Base-by-base conservation (phyloP, 1,139 yeast species). In the Wickerhamomyces sp. region DNA sequence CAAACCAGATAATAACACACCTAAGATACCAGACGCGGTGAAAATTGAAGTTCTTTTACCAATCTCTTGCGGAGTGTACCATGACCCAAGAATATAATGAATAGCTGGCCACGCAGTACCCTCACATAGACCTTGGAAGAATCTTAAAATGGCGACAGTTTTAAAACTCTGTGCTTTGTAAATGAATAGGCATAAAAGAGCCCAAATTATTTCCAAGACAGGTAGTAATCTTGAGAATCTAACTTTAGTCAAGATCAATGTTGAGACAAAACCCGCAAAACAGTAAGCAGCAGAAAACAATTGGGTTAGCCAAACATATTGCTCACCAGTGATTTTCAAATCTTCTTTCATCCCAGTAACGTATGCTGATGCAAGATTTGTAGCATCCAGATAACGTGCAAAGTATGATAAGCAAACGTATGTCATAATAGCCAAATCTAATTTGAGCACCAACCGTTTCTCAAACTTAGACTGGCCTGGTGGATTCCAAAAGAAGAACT, bases 51-150 rank as follows among this genome's bases (percentile, higher is more conserved):
- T 74, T 50, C 86, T 66, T 46, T 80, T 65, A 28, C 75, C 64
- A 36, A 75, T 63, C 59, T 79, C 84, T 38, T 70, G 67, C 13
- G 74, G 65, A 38, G 65, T 72, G 56, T 75, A 79, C 77, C 79
- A 76, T 13, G 74, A 63, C 3, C 81, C 84, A 41, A 81, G 68
- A 20, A 78, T 62, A 47, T 72, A 78, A 50, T 78, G 81, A 44
- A 73, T 68, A 1, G 77, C 71, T 33, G 78, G 70, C 55, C 71
- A 79, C 13, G 73, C 64, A 7, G 76, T 73, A 9, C 81, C 74
- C 57, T 79, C 85, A 48, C 74, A 73, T 4, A 72, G 70, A 35
- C 82, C 85, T 45, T 77, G 71, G 38, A 76, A 65, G 50, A 78
- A 77, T 36, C 85, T 61, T 17, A 45, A 39, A 14, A 36, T 41